Percentiles rank a stretch among this genome's conserved stretches.
These are phyloP conservation scores for Rhinocladiella mackenziei DNA, from an alignment of 2,329 filamentous ascomycete genomes.

Conservation along the genomic window DNA sequence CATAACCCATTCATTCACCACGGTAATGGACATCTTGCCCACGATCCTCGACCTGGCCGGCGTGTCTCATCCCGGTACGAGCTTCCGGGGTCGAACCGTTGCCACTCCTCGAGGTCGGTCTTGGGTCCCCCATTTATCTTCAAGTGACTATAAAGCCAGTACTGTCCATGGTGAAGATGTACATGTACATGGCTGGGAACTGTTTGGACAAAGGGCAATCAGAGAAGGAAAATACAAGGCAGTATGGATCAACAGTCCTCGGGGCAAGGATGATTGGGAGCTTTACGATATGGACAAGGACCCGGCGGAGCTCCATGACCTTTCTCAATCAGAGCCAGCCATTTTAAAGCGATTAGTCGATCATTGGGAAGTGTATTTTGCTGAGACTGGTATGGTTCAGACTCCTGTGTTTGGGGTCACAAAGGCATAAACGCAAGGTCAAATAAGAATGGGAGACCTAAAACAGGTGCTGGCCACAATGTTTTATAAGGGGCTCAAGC, in stretches of 20 bases:
- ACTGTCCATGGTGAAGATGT: conserved; percentile 26
- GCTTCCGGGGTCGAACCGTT: conserved; percentile 32
- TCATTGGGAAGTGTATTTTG: conserved; percentile 52
- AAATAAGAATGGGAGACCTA: too few relatives aligned
- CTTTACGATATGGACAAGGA: conserved; percentile 75
- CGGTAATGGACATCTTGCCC: conserved; percentile 38
- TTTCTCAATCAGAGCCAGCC: conserved; percentile 50
- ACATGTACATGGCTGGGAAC: conserved; percentile 33
- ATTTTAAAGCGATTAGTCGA: conserved; percentile 44
- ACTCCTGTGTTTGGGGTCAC: not conserved
- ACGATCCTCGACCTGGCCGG: conserved; percentile 38
- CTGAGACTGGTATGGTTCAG: conserved; percentile 1
- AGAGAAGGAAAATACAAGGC: conserved; percentile 85
- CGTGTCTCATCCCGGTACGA: conserved; percentile 32
- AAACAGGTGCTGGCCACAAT: too few relatives aligned
- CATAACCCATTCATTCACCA: conserved; percentile 32
- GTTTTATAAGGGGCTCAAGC: too few relatives aligned
- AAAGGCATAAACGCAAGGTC: not conserved
- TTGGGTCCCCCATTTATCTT: conserved; percentile 33
- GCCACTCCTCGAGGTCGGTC: conserved; percentile 32
- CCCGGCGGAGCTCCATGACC: conserved; percentile 70
- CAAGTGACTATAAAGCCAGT: conserved; percentile 9
- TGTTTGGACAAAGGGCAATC: conserved; percentile 50
- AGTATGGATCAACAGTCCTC: conserved; percentile 70
- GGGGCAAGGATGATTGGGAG: conserved; percentile 49